Percentiles rank a stretch among this genome's conserved stretches.
Conservation (phyloP, 2,329 filamentous ascomycete species). For the Didymosphaeria variabile region DNA sequence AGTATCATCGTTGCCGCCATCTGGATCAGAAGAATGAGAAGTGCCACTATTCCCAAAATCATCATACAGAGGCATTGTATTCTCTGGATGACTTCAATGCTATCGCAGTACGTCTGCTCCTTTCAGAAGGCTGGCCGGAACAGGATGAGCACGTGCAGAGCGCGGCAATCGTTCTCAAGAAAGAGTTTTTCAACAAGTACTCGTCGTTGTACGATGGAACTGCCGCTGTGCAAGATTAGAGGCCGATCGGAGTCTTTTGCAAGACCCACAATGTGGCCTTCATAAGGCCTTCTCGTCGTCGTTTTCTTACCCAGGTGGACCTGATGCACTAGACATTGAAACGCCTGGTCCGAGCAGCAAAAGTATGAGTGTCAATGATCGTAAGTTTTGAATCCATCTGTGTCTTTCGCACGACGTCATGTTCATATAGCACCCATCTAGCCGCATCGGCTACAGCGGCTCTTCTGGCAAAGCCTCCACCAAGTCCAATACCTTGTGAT, state of each 20-base stretch:
- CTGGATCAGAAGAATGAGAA: neutral
- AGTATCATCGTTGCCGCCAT: neutral
- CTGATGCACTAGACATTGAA: too few relatives aligned
- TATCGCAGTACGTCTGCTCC: neutral
- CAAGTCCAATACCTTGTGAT: constrained; percentile 22
- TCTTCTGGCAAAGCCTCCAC: constrained; percentile 19
- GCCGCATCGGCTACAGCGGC: neutral
- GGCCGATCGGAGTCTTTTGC: neutral
- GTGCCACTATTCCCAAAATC: neutral
- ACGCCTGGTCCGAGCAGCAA: too few relatives aligned
- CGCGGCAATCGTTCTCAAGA: neutral
- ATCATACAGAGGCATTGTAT: neutral
- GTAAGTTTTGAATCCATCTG: too few relatives aligned
- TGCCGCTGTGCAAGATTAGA: too few relatives aligned
- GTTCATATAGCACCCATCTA: neutral
- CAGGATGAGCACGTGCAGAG: neutral
- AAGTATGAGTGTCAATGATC: too few relatives aligned
- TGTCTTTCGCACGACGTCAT: neutral
- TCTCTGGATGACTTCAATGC: neutral
- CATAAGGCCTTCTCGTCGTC: neutral
- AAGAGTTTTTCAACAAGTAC: neutral
- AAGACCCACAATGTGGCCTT: neutral
- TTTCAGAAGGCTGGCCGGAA: neutral
- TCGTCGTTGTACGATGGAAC: neutral
- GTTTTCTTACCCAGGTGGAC: too few relatives aligned